These are phyloP conservation scores for Kwoniella botswanensis DNA, from an alignment of 768 basidiomycete genomes.

Conservation along the genomic window DNA sequence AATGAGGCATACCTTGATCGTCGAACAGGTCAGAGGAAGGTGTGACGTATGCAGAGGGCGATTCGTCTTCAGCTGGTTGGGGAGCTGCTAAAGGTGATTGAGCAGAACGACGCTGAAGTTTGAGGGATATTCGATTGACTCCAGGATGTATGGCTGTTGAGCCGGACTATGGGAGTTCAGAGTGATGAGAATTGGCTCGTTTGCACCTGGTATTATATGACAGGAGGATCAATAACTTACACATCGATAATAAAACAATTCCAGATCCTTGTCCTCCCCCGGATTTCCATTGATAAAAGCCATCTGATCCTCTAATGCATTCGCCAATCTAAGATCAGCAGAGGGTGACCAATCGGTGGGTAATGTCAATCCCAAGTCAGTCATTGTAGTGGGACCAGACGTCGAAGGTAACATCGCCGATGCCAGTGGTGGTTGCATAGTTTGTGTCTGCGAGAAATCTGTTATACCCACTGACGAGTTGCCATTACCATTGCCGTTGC, in stretches of 20 bases:
- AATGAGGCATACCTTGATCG: conserved; percentile 47
- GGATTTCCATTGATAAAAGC: conserved; percentile 55
- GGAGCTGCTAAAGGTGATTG: conserved; percentile 36
- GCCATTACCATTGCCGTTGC: background rate
- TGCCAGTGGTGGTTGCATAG: background rate
- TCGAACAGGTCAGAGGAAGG: conserved; percentile 42
- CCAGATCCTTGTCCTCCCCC: conserved; percentile 48
- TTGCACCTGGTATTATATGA: background rate
- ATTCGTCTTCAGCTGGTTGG: conserved; percentile 35
- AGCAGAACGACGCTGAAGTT: conserved; percentile 47
- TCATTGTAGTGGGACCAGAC: background rate
- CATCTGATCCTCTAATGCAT: conserved; percentile 45
- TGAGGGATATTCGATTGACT: conserved; percentile 55
- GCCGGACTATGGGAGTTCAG: conserved; percentile 36
- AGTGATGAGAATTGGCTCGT: background rate
- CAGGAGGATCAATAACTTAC: conserved; percentile 34
- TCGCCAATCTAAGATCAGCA: conserved; percentile 41
- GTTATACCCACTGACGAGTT: background rate
- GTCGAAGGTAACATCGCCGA: background rate
- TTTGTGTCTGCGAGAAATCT: background rate
- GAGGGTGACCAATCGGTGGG: conserved; percentile 21
- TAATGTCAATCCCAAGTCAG: background rate
- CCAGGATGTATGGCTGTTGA: conserved; percentile 56
- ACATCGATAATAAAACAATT: conserved; percentile 55
- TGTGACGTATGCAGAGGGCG: conserved; percentile 1